A percentile compares a stretch with the other conserved stretches of the same genome.
Evolutionary conservation across 129 eudicot genomes (phyloP).

Genomic region (Dittrichia graveolens): DNA sequence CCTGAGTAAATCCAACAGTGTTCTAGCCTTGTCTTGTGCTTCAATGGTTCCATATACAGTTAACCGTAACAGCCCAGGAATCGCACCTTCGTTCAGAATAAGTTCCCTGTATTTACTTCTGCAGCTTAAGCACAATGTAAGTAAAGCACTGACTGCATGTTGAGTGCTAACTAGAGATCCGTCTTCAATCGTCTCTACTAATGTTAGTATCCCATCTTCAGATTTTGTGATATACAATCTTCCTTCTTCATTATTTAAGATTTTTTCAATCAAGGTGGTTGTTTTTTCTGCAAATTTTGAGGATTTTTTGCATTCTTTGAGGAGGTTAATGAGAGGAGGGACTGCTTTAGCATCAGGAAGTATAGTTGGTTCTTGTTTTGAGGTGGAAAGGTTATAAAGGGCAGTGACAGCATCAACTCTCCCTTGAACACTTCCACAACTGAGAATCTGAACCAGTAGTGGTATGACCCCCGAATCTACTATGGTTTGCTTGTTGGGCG

Average conservation of each 20-base stretch:
- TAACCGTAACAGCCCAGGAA: slow-evolving; percentile 74
- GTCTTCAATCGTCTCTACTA: slow-evolving; percentile 80
- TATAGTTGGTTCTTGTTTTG: slow-evolving; percentile 31
- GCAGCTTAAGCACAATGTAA: slow-evolving; percentile 58
- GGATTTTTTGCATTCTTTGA: slow-evolving; percentile 78
- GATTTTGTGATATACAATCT: slow-evolving; percentile 45
- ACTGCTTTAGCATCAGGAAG: slow-evolving; percentile 59
- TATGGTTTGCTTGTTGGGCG: slow-evolving; percentile 64
- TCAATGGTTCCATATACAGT: slow-evolving; percentile 69
- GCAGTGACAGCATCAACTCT: slow-evolving; percentile 81
- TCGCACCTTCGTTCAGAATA: slow-evolving; percentile 82
- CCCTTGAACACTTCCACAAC: slow-evolving; percentile 71
- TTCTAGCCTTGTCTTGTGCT: slow-evolving; percentile 66
- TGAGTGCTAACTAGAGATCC: slow-evolving; percentile 71
- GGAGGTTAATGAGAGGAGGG: slow-evolving; percentile 67
- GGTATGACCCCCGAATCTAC: slow-evolving; percentile 65
- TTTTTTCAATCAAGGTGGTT: slow-evolving; percentile 56
- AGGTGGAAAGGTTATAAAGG: slow-evolving; percentile 63
- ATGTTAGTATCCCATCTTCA: slow-evolving; percentile 58
- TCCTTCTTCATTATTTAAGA: slow-evolving; percentile 58
- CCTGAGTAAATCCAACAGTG: slow-evolving; percentile 70
- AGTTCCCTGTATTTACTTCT: slow-evolving; percentile 63
- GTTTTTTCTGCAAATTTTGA: slow-evolving; percentile 83
- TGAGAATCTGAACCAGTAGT: slow-evolving; percentile 64
- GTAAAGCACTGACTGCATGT: slow-evolving; percentile 79